A percentile compares a stretch with the other conserved stretches of the same genome.
Evolutionary conservation across 139 green algal species (phyloP).

Genomic region (Asterochloris sp.): DNA sequence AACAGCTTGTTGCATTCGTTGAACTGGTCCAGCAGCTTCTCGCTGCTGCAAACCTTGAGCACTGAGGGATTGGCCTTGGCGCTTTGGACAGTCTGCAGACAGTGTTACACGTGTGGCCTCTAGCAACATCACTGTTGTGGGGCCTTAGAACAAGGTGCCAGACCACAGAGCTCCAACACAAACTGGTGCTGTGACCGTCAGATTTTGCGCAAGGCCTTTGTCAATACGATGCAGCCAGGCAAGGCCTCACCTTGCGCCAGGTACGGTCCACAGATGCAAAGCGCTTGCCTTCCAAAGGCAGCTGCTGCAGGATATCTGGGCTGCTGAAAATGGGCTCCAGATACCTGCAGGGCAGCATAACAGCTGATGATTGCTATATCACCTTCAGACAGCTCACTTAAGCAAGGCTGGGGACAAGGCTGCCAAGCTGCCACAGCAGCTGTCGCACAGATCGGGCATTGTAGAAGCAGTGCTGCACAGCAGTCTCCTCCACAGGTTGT

Average conservation of each 20-base stretch:
- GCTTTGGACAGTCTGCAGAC: conserved; percentile 8
- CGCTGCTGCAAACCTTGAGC: conserved; percentile 56
- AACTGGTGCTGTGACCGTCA: too few relatives aligned
- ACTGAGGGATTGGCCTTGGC: conserved; percentile 42
- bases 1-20: conserved; percentile 71
- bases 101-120: conserved; percentile 18
- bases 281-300: conserved; percentile 79
- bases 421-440: conserved; percentile 71
- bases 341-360: conserved; percentile 68
- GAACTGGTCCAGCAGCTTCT: conserved; percentile 73
- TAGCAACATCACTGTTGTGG: background rate
- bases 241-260: conserved; percentile 70
- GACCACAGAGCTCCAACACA: too few relatives aligned
- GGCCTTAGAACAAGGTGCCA: background rate
- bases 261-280: conserved; percentile 78
- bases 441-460: conserved; percentile 49
- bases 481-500: too few relatives aligned
- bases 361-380: too few relatives aligned
- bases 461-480: conserved; percentile 63
- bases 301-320: conserved; percentile 84
- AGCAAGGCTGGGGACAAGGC: too few relatives aligned
- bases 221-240: conserved; percentile 47
- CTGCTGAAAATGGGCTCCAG: conserved; percentile 83
- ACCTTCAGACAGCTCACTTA: background rate
- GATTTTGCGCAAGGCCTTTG: too few relatives aligned